phyloP scores from a whole-genome alignment of 2,329 filamentous ascomycete genomes.

The Blastomyces parvus region DNA sequence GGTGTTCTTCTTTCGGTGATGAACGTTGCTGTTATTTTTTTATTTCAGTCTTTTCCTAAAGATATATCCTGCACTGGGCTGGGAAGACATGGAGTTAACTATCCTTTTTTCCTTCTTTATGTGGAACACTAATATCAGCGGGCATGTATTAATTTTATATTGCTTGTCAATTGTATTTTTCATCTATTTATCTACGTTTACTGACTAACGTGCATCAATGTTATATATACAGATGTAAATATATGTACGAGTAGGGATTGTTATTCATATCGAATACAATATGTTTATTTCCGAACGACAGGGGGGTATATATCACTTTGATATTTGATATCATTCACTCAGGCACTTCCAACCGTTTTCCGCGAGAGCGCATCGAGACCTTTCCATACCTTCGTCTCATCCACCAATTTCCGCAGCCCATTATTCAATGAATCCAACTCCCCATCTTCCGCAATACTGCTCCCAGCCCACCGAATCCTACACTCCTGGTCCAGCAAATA shows the following conservation, averaged over 20 bases:
- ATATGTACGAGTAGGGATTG: not conserved
- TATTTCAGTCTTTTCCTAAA: not conserved
- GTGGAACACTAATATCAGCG: slow-evolving; percentile 5
- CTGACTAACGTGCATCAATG: not conserved
- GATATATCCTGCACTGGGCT: not conserved
- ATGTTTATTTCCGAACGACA: not conserved
- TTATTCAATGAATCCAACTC: slow-evolving; percentile 37
- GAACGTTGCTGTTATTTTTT: not conserved
- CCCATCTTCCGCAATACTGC: slow-evolving; percentile 39
- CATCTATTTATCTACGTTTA: not conserved
- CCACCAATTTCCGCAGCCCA: slow-evolving; percentile 34
- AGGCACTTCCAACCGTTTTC: slow-evolving; percentile 2
- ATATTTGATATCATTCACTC: slow-evolving; percentile 10
- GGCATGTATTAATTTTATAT: slow-evolving; percentile 8
- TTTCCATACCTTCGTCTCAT: slow-evolving; percentile 26
- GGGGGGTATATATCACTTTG: not conserved
- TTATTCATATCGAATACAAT: not conserved
- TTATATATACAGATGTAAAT: not conserved
- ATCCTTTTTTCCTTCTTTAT: not conserved
- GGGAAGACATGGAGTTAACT: not conserved
- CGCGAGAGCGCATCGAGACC: slow-evolving; percentile 4
- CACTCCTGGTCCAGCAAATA: slow-evolving; percentile 83
- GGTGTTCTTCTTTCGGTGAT: slow-evolving; percentile 67
- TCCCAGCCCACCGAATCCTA: slow-evolving; percentile 89
- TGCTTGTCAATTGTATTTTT: not conserved